phyloP scores from a whole-genome alignment of 352 stramenopile species.

The Phytophthora pinifolia region DNA sequence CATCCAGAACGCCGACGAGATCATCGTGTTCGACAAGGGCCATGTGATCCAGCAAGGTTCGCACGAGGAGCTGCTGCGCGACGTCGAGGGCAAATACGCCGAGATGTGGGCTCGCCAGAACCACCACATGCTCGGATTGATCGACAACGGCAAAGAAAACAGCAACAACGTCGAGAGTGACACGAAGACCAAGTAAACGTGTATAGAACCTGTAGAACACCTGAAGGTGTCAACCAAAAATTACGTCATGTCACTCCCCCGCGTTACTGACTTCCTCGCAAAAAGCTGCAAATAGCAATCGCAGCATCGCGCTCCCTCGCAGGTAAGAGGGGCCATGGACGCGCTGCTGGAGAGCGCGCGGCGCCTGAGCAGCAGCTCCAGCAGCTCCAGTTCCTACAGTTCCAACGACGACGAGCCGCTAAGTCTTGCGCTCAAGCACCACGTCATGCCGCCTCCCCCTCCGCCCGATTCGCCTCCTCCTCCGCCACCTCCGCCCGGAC shows the following conservation, averaged over 20 bases:
- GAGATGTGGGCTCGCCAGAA: slow-evolving; percentile 76
- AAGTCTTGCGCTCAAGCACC: slow-evolving; percentile 20
- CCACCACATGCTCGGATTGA: slow-evolving; percentile 35
- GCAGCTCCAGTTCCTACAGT: slow-evolving; percentile 42
- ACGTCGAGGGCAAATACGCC: slow-evolving; percentile 67
- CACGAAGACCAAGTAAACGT: slow-evolving; percentile 2
- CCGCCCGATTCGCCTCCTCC: slow-evolving; percentile 31
- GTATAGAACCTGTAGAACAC: slow-evolving; percentile 11
- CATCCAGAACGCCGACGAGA: slow-evolving; percentile 83
- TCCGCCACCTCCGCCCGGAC: slow-evolving; percentile 33
- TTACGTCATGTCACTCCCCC: slow-evolving; percentile 1
- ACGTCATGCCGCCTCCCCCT: slow-evolving; percentile 26
- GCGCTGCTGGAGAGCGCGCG: slow-evolving; percentile 16
- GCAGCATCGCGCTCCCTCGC: slow-evolving; percentile 1
- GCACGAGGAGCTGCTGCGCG: slow-evolving; percentile 83
- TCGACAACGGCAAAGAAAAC: slow-evolving; percentile 1
- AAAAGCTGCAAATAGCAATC: slow-evolving; percentile 10
- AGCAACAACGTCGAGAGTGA: not conserved
- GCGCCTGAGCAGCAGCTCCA: slow-evolving; percentile 37
- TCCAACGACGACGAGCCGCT: slow-evolving; percentile 46
- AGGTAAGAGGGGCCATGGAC: slow-evolving; percentile 19
- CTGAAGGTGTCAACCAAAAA: slow-evolving; percentile 1
- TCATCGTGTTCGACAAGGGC: slow-evolving; percentile 90
- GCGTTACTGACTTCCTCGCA: not conserved
- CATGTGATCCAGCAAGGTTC: slow-evolving; percentile 86